Percentiles rank a stretch among this genome's conserved stretches.
Conservation (phyloP, 2,329 filamentous ascomycete species). For the Exophiala bonariae region DNA sequence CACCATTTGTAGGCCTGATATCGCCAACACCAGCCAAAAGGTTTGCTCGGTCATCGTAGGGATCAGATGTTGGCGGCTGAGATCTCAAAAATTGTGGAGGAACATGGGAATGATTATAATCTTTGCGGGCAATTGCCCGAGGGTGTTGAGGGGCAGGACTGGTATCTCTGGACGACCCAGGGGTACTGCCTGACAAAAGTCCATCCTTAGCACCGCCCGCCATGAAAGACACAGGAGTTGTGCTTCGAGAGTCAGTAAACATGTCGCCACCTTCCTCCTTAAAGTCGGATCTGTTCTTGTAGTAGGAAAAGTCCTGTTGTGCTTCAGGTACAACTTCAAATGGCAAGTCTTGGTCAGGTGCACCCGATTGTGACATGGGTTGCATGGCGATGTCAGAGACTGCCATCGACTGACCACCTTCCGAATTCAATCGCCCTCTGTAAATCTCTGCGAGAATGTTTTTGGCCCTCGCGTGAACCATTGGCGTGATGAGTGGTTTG, state of each 20-base stretch:
- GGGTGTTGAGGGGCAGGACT: constrained; percentile 36
- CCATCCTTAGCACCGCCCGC: constrained; percentile 43
- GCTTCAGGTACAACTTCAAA: constrained; percentile 89
- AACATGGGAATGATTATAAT: constrained; percentile 18
- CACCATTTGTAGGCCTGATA: constrained; percentile 23
- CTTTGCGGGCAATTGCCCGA: constrained; percentile 11
- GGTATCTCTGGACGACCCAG: constrained; percentile 37
- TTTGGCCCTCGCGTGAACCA: constrained; percentile 90
- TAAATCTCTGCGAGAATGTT: constrained; percentile 85
- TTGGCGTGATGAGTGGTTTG: constrained; percentile 84
- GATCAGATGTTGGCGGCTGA: constrained; percentile 3
- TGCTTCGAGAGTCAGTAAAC: constrained; percentile 25
- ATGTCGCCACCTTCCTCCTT: constrained; percentile 77
- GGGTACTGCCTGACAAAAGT: constrained; percentile 46
- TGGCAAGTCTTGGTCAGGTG: constrained; percentile 55
- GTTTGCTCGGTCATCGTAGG: constrained; percentile 25
- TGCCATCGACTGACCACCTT: constrained; percentile 51
- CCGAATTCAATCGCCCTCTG: constrained; percentile 73
- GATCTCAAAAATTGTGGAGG: constrained; percentile 10
- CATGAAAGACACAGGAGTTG: constrained; percentile 16
- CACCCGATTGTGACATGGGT: constrained; percentile 39
- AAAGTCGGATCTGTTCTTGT: constrained; percentile 87
- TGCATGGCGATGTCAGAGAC: constrained; percentile 82
- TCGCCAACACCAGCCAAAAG: constrained; percentile 19
- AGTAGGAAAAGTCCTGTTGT: constrained; percentile 87